phyloP scores from a whole-genome alignment of 805 yeast genomes.

The Yamadazyma scolyti region DNA sequence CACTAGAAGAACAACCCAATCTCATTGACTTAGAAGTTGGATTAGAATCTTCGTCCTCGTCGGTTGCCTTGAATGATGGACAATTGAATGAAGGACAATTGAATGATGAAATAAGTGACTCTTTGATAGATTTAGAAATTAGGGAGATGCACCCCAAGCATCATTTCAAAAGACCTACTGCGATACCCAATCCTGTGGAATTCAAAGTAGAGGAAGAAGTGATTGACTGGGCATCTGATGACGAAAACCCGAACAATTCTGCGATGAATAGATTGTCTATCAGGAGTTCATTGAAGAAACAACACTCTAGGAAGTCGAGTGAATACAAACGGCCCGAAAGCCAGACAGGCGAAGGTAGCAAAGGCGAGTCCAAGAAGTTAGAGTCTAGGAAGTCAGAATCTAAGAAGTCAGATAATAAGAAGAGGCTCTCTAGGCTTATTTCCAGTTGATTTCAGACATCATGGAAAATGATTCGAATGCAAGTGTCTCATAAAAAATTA shows the following conservation, averaged over 20 bases:
- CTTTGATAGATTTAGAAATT: conserved; percentile 24
- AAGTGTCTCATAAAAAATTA: neutral
- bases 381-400: conserved; percentile 1
- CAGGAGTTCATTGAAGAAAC: conserved; percentile 32
- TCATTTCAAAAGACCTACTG: conserved; percentile 30
- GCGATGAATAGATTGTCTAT: conserved; percentile 39
- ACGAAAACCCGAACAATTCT: conserved; percentile 35
- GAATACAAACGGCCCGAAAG: conserved; percentile 30
- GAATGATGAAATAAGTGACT: conserved; percentile 8
- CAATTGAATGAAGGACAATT: conserved; percentile 3
- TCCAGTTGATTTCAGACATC: neutral
- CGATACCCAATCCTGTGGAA: conserved; percentile 24
- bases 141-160: conserved; percentile 13
- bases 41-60: conserved; percentile 14
- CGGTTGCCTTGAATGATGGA: neutral
- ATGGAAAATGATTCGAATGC: neutral
- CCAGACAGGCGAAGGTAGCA: conserved; percentile 3
- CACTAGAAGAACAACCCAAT: conserved; percentile 17
- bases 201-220: conserved; percentile 40
- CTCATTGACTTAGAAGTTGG: conserved; percentile 36
- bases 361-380: neutral
- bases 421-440: conserved; percentile 11
- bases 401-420: conserved; percentile 3
- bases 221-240: conserved; percentile 44
- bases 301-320: conserved; percentile 23